phyloP scores from a whole-genome alignment of 805 yeast species.

The Wickerhamiella kurtzmanii region DNA sequence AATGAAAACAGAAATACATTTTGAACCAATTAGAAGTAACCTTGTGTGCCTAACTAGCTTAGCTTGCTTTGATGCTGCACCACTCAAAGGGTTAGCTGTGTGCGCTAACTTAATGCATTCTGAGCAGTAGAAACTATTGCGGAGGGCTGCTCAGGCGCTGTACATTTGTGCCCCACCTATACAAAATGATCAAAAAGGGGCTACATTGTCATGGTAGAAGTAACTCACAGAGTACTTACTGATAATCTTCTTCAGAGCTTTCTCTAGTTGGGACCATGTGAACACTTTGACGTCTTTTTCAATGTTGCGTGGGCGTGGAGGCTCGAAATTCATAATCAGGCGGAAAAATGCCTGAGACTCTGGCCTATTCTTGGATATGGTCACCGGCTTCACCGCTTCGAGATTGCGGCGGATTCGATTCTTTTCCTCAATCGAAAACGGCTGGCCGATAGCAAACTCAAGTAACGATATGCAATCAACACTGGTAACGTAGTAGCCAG shows the following conservation, averaged over 20 bases:
- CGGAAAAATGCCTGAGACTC: conserved; percentile 30
- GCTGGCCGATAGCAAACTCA: conserved; percentile 41
- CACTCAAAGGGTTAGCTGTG: no score
- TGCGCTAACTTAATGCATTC: no score
- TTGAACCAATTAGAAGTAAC: no score
- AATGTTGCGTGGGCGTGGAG: conserved; percentile 55
- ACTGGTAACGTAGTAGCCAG: conserved; percentile 43
- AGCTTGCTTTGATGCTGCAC: no score
- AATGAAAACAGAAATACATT: no score
- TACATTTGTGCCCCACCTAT: background rate
- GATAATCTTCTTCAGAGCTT: conserved; percentile 43
- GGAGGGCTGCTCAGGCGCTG: no score
- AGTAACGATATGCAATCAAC: conserved; percentile 48
- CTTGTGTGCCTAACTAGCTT: no score
- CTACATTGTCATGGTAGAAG: conserved; percentile 4
- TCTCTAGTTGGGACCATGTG: conserved; percentile 40
- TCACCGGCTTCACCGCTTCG: conserved; percentile 48
- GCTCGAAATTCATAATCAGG: conserved; percentile 45
- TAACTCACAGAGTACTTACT: conserved; percentile 36
- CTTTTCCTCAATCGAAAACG: conserved; percentile 54
- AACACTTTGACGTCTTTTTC: conserved; percentile 61
- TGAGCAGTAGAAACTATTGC: no score
- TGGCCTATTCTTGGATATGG: conserved; percentile 37
- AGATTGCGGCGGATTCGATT: conserved; percentile 55
- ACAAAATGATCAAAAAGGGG: background rate